Evolutionary conservation across 495 filamentous ascomycete genomes (phyloP).

Genomic region (Chaetomidium leptoderma): DNA sequence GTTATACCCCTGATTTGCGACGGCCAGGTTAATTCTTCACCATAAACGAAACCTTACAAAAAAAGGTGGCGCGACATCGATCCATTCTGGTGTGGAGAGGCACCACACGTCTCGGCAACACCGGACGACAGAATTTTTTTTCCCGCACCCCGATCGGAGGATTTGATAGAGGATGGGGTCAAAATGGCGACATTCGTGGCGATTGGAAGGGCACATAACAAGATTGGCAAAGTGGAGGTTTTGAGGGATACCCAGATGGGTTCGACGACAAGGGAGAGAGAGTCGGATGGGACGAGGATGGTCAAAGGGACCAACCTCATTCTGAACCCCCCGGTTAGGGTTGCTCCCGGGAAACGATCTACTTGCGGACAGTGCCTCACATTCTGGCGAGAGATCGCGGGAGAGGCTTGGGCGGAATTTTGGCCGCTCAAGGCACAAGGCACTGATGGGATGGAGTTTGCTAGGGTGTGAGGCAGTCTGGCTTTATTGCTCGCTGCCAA

Average conservation of each 20-base stretch:
- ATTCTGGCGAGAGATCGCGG: background rate
- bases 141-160: background rate
- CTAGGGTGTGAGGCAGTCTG: background rate
- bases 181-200: background rate
- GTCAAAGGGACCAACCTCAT: background rate
- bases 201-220: constrained; percentile 3
- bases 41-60: constrained; percentile 14
- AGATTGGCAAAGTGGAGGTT: constrained; percentile 26
- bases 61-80: constrained; percentile 5
- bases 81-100: constrained; percentile 6
- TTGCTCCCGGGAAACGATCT: background rate
- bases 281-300: constrained; percentile 7
- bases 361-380: constrained; percentile 4
- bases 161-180: background rate
- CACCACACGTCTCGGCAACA: constrained; percentile 4
- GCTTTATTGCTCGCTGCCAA: background rate
- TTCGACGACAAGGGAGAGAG: constrained; percentile 1
- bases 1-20: constrained; percentile 25
- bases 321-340: background rate
- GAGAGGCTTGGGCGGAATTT: background rate
- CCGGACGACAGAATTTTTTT: background rate
- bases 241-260: constrained; percentile 9
- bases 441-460: background rate
- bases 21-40: constrained; percentile 28
- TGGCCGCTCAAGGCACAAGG: background rate